Base-by-base conservation (phyloP, 2,329 filamentous ascomycete species). In the Sporothrix humicola region DNA sequence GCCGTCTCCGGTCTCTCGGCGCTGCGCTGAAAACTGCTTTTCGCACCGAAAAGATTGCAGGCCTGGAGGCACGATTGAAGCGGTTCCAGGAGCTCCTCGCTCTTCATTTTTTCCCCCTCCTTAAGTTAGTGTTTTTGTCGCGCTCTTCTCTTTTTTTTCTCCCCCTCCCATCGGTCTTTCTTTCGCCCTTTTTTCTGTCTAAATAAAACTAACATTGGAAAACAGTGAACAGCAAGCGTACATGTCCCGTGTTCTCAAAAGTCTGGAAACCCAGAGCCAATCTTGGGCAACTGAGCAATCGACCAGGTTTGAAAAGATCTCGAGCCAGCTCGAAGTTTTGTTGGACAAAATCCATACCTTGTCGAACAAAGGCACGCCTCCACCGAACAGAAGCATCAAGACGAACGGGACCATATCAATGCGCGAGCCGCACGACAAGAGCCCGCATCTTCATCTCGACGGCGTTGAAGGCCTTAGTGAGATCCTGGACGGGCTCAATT, bases 81-180 rank as follows among this genome's bases (percentile, higher is more conserved):
- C 66, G 66, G 46, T 69, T 69, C 26, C 66, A 69, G 13, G 66
- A 8, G 15, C 46, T 69, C 23, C 66, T 69, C 6, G 48, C 48
- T 37, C 66, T 69, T 3, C 66, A 69, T 69, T 69, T 69, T 54
- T 20, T 69, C 7, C 66, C 66, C 5, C 66, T 69, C 66, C 66
- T 69, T 3, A 54, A 69, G 66, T 69, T 8, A 12, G 66, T 26
- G 23, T 26, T 26, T 26, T 26, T 26, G 23, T 26, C 23, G 23
- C 23, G 23, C 23, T 26, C 23, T 26, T 26, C 23, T 26, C 23
- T 26, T 3, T 26, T 26, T 26, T 26, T 26, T 26, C 3, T 3
- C 23, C 23, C 23, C 23, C 23, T 26, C 23, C 1, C 23, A 26
- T 26, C 23, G 23, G 23, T 26, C 3, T 26, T 26, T 26, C 23